Base-by-base conservation (phyloP, 2,329 filamentous ascomycete genomes). In the Aureobasidium namibiae region DNA sequence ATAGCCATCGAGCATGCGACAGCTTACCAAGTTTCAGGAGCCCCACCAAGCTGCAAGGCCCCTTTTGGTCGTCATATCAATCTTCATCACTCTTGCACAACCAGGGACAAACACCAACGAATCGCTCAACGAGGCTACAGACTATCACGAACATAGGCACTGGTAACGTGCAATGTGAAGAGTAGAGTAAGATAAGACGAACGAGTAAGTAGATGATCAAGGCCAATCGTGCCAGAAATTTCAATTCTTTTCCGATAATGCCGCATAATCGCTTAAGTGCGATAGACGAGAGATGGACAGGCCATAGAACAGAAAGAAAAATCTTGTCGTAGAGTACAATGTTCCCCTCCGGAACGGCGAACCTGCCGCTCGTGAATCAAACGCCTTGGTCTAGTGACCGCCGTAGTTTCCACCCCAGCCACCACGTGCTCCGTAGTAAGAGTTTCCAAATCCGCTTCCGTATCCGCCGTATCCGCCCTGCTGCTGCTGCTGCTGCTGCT, bases 391-490 rank as follows among this genome's bases (percentile, higher is more conserved):
- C 29, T 56, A 54, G 39, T 60, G 59, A 56, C 58, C 59, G 11
- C 67, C 65, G 62, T 72, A 72, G 60, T 68, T 68, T 39, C 65
- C 63, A 49, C 67, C 69, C 70, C 70, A 72, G 24, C 70, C 69
- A 36, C 69, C 69, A 42, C 68, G 52, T 56, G 46, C 46, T 49
- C 61, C 61, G 60, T 62, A 63, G 62, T 72, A 71, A 24, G 67
- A 65, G 62, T 72, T 68, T 60, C 67, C 66, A 65, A 70, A 72
- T 39, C 67, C 66, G 39, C 52, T 45, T 21, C 67, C 65, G 60
- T 70, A 72, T 11, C 63, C 65, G 62, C 76, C 73, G 69, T 78
- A 75, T 36, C 67, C 65, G 39, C 73, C 72, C 63, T 76, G 75
- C 68, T 78, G 76, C 39, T 63, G 63, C 46, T 67, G 68, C 68